Conservation (phyloP, 257 asterid species). For the Lycium ferocissimum region DNA sequence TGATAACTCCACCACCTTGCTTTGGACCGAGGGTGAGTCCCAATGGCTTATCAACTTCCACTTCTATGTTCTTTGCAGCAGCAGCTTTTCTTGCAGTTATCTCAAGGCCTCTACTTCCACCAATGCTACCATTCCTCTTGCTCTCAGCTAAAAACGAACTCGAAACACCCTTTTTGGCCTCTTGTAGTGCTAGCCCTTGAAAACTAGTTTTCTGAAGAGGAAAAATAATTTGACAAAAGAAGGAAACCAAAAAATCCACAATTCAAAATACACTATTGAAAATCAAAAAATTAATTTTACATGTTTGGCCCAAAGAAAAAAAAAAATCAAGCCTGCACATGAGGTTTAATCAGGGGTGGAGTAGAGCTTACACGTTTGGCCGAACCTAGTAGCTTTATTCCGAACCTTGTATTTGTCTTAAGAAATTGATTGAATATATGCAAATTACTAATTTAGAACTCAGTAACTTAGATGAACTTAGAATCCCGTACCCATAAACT, state of each 20-base stretch:
- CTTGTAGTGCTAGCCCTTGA: slow-evolving; percentile 68
- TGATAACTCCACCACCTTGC: slow-evolving; percentile 88
- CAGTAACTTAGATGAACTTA: too few relatives aligned
- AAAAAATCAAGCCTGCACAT: not conserved
- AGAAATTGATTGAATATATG: too few relatives aligned
- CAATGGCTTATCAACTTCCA: slow-evolving; percentile 94
- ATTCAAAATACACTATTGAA: not conserved
- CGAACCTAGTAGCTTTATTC: too few relatives aligned
- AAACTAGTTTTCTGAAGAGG: slow-evolving; percentile 66
- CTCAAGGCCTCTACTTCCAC: slow-evolving; percentile 51
- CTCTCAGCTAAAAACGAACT: slow-evolving; percentile 52
- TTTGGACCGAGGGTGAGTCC: slow-evolving; percentile 94
- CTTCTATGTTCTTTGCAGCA: slow-evolving; percentile 84
- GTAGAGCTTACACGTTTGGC: too few relatives aligned
- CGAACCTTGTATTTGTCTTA: too few relatives aligned
- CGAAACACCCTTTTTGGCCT: slow-evolving; percentile 62
- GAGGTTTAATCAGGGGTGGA: too few relatives aligned
- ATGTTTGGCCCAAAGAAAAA: not conserved
- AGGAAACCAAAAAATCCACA: not conserved
- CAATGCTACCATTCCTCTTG: slow-evolving; percentile 31
- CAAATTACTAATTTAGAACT: too few relatives aligned
- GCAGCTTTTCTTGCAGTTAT: slow-evolving; percentile 71
- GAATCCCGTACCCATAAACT: too few relatives aligned
- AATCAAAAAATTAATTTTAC: not conserved
- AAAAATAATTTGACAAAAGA: not conserved